These are phyloP conservation scores for Acanthamoeba lenticulata DNA, from an alignment of 208 protist species.

Conservation along the genomic window DNA sequence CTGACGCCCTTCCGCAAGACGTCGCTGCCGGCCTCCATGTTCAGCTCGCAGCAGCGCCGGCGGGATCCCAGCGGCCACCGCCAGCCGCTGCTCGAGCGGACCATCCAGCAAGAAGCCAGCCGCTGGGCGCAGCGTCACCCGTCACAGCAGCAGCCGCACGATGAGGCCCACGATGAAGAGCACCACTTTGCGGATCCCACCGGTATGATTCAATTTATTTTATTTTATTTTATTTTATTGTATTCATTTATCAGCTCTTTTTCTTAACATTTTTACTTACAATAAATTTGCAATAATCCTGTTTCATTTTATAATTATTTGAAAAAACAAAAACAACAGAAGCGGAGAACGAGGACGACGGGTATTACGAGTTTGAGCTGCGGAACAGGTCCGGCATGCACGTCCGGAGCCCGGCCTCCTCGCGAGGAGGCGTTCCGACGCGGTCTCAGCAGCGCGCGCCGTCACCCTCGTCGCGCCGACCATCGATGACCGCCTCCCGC, in stretches of 20 bases:
- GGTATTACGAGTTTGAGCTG: not conserved
- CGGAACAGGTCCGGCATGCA: not conserved
- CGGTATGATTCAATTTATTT: no score
- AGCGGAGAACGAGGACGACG: not conserved
- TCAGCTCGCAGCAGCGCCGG: not conserved
- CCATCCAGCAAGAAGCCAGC: not conserved
- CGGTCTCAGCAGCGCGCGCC: not conserved
- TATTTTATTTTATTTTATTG: no score
- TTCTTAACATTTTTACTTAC: no score
- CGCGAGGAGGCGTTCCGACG: not conserved
- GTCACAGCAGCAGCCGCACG: no score
- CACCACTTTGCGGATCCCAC: no score
- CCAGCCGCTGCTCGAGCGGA: not conserved
- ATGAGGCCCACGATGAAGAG: no score
- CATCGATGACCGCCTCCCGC: not conserved
- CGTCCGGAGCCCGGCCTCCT: not conserved
- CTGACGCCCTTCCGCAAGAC: not conserved
- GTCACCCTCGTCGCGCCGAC: not conserved
- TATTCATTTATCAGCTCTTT: no score
- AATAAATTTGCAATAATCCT: no score
- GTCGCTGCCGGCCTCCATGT: not conserved
- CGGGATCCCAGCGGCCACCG: not conserved
- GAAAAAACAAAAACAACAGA: not conserved
- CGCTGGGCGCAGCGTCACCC: no score
- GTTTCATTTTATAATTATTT: no score